These are phyloP conservation scores for Sphagnum magellanicum DNA, from an alignment of 228 moss, liverwort and hornwort genomes.

Conservation along the genomic window DNA sequence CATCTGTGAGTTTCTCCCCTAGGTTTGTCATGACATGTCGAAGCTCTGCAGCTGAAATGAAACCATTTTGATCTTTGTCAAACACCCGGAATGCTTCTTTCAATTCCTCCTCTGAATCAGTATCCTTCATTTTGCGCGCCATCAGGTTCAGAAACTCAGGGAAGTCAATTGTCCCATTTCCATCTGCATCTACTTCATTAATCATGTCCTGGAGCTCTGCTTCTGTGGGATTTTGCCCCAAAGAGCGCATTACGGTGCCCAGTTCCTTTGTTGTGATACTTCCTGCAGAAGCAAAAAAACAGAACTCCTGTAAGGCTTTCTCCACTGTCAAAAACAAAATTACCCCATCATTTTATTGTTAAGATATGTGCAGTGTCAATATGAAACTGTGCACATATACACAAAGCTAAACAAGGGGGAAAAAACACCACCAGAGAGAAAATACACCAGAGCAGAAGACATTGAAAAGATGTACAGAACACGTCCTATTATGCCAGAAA, in stretches of 20 bases:
- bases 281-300: slow-evolving; percentile 8
- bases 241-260: slow-evolving; percentile 50
- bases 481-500: too few relatives aligned
- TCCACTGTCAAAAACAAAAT: neutral
- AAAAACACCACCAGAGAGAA: too few relatives aligned
- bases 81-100: slow-evolving; percentile 65
- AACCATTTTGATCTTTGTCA: slow-evolving; percentile 59
- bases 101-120: slow-evolving; percentile 56
- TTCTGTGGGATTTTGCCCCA: slow-evolving; percentile 51
- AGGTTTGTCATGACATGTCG: slow-evolving; percentile 58
- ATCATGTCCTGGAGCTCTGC: slow-evolving; percentile 59
- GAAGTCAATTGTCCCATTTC: slow-evolving; percentile 55
- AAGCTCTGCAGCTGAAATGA: slow-evolving; percentile 51
- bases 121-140: slow-evolving; percentile 62
- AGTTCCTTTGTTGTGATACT: slow-evolving; percentile 48
- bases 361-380: too few relatives aligned
- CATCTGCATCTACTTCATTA: slow-evolving; percentile 54
- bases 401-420: too few relatives aligned
- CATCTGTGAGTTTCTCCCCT: slow-evolving; percentile 56
- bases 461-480: too few relatives aligned
- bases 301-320: neutral
- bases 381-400: too few relatives aligned
- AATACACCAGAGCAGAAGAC: too few relatives aligned
- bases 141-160: slow-evolving; percentile 51
- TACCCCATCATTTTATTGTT: too few relatives aligned